These are phyloP conservation scores for Scenedesmus sp. DNA, from an alignment of 163 green algal genomes.

Conservation along the genomic window DNA sequence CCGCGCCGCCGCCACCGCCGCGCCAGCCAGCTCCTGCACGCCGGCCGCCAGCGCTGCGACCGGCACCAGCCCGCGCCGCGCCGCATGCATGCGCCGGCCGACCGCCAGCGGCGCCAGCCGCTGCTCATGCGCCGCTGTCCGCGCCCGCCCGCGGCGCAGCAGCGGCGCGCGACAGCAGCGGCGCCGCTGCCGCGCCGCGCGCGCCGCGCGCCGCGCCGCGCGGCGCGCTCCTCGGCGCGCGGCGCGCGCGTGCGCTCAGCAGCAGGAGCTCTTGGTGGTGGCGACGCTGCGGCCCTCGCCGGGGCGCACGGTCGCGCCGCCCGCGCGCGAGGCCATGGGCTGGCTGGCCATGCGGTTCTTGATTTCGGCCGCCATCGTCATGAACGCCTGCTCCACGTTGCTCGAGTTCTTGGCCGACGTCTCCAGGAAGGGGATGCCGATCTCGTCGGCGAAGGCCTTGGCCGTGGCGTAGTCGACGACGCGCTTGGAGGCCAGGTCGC, in stretches of 20 bases:
- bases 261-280: slow-evolving; percentile 77
- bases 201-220: too few species aligned
- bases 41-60: too few species aligned
- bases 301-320: slow-evolving; percentile 78
- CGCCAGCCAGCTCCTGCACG: too few species aligned
- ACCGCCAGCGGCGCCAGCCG: too few species aligned
- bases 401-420: slow-evolving; percentile 98
- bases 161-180: not conserved
- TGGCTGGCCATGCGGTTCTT: slow-evolving; percentile 88
- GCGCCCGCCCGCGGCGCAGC: too few species aligned
- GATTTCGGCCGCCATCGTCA: slow-evolving; percentile 99
- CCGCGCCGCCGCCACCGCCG: too few species aligned
- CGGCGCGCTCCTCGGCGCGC: too few species aligned
- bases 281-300: slow-evolving; percentile 83
- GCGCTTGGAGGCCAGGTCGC: slow-evolving; percentile 94
- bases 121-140: too few species aligned
- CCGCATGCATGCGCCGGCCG: too few species aligned
- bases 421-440: slow-evolving; percentile 99
- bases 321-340: slow-evolving; percentile 74
- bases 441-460: slow-evolving; percentile 99
- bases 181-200: not conserved
- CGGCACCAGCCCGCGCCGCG: too few species aligned
- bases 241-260: slow-evolving; percentile 51
- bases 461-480: slow-evolving; percentile 95
- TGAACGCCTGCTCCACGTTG: slow-evolving; percentile 99